Evolutionary conservation across 1,284 basidiomycete species (phyloP).

Genomic region (Cryptococcus amylolentus): DNA sequence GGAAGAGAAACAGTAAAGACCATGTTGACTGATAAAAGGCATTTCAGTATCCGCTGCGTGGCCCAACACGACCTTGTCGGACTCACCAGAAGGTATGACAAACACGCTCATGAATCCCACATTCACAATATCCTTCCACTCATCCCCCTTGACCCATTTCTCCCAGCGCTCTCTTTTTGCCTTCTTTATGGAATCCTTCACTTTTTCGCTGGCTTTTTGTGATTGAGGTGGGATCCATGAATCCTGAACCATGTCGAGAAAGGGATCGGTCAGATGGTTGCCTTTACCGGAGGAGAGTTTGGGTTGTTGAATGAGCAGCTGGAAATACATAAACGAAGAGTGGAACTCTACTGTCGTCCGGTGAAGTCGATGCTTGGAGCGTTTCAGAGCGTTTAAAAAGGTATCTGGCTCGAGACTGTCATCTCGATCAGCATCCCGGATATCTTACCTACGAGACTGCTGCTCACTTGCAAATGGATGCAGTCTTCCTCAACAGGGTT

Average conservation of each 20-base stretch:
- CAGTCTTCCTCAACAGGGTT: neutral
- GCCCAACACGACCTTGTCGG: too few relatives aligned
- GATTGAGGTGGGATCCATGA: neutral
- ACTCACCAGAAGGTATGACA: constrained; percentile 2
- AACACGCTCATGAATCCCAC: constrained; percentile 7
- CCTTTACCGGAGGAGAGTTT: neutral
- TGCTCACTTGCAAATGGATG: constrained; percentile 3
- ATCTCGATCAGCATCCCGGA: neutral
- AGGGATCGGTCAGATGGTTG: neutral
- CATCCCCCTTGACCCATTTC: neutral
- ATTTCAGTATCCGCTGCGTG: too few relatives aligned
- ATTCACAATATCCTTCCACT: neutral
- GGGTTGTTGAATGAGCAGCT: constrained; percentile 5
- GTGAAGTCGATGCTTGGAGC: constrained; percentile 8
- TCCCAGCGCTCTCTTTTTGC: neutral
- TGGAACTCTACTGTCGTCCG: constrained; percentile 1
- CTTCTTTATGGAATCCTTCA: too few relatives aligned
- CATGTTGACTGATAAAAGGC: neutral
- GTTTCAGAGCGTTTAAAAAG: neutral
- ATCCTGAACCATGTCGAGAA: constrained; percentile 1
- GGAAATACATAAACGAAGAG: constrained; percentile 1
- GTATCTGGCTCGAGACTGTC: neutral
- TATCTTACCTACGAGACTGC: neutral
- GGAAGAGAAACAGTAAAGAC: constrained; percentile 1
- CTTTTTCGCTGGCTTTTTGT: neutral